Percentiles rank a stretch among this genome's conserved stretches.
phyloP scores from a whole-genome alignment of 192 early-diverging fungal genomes.

The Mortierella hygrophila region DNA sequence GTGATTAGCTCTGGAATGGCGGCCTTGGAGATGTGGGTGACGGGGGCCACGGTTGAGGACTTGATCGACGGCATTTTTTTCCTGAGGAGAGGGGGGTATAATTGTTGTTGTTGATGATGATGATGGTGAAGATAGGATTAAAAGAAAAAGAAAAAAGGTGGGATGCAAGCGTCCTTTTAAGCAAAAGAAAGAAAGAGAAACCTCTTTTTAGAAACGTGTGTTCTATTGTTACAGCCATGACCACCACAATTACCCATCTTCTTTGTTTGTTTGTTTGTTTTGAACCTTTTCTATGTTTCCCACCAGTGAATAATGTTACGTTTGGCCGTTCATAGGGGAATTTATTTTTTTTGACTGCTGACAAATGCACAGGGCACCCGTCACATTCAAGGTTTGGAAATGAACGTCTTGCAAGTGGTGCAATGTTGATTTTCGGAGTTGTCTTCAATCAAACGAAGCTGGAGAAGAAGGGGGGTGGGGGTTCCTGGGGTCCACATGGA shows the following conservation, averaged over 20 bases:
- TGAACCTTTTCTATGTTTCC: no score
- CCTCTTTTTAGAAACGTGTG: neutral
- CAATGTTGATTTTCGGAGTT: neutral
- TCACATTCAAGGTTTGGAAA: neutral
- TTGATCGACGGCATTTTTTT: constrained; percentile 5
- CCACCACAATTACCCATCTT: neutral
- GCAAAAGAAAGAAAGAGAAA: neutral
- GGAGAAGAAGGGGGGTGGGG: neutral
- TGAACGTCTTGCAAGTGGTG: neutral
- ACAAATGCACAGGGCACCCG: constrained; percentile 11
- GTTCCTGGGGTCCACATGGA: neutral
- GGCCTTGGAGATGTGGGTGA: neutral
- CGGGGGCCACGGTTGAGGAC: neutral
- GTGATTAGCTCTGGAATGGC: neutral
- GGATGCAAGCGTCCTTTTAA: neutral
- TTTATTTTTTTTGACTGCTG: neutral
- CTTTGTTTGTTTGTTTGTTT: neutral
- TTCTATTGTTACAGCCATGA: neutral
- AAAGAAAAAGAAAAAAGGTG: neutral
- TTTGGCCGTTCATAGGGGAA: neutral
- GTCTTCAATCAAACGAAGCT: neutral
- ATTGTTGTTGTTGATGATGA: neutral
- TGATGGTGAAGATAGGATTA: neutral
- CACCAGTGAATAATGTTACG: no score
- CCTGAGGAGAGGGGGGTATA: neutral